Percentiles rank a stretch among this genome's conserved stretches.
These are phyloP conservation scores for Leptomonas pyrrhocoris DNA, from an alignment of 208 protist species.

Conservation along the genomic window DNA sequence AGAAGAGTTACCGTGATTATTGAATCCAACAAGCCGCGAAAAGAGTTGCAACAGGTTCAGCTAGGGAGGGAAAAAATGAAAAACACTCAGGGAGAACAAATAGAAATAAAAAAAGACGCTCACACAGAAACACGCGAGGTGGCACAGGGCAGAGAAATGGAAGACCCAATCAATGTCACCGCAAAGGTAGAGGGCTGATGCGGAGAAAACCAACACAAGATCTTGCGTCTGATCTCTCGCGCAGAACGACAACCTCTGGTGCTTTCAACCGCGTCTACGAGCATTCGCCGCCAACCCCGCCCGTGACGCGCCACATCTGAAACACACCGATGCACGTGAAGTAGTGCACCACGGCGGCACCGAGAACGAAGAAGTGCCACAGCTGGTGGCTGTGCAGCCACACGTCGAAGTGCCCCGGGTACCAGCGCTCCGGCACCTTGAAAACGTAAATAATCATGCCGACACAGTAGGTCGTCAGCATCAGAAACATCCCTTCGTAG, in stretches of 20 bases:
- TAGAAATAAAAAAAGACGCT: background rate
- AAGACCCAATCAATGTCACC: too few relatives aligned
- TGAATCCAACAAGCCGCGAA: too few relatives aligned
- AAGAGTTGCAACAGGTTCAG: too few relatives aligned
- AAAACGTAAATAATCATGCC: conserved; percentile 84
- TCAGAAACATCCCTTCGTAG: conserved; percentile 63
- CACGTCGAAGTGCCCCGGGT: conserved; percentile 75
- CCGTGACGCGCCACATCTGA: conserved; percentile 44
- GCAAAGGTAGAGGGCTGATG: too few relatives aligned
- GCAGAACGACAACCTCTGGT: background rate
- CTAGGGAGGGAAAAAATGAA: background rate
- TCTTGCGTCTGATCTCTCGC: too few relatives aligned
- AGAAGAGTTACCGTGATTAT: too few relatives aligned
- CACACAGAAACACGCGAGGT: too few relatives aligned
- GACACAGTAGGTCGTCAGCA: conserved; percentile 69
- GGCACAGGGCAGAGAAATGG: too few relatives aligned
- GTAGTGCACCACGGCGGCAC: conserved; percentile 74
- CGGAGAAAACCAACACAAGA: too few relatives aligned
- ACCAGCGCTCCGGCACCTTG: conserved; percentile 76
- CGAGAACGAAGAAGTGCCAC: conserved; percentile 82
- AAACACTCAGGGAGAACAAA: background rate
- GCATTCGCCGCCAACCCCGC: conserved; percentile 33
- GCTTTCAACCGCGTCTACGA: conserved; percentile 1
- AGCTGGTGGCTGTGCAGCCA: conserved; percentile 77
- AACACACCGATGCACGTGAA: conserved; percentile 74